Evolutionary conservation across 768 basidiomycete species (phyloP), one percentile per base, ranked within the genome.

Genomic region (Glaciozyma martinii): DNA sequence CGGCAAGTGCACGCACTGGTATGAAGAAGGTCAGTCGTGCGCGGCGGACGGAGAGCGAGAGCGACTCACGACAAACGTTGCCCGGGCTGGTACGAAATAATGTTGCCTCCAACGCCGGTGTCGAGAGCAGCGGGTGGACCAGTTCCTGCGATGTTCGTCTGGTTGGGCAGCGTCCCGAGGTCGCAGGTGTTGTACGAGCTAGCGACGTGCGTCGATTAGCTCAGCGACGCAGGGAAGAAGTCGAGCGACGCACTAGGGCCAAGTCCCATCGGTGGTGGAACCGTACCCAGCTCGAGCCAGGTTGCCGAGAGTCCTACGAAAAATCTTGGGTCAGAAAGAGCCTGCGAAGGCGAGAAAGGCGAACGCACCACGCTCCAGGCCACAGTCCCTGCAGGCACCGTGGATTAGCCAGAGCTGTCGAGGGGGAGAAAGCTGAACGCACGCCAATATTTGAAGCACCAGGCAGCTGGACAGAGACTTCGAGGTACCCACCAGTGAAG

Each of bases 401-500:
- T 1, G 44, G 7, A 37, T 33, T 30, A 9, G 55, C 15, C 21
- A 3, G 40, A 86, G 46, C 46, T 5, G 16, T 1, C 6, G 55
- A 40, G 18, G 9, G 40, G 1, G 37, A 44, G n/a, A 15, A 29
- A 23, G 23, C 5, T 23, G 56, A 13, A 58, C 19, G 40, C 13
- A 46, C 27, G 23, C 56, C 40, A 6, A 43, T 30, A 16, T 27
- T 30, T 18, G 30, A 23, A n/a, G 8, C 10, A 21, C 72, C 73
- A 1, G 73, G 72, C 3, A 74, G 56, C 5, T 63, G 67, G n/a
- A 73, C 55, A 65, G 62, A 59, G 30, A 77, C 77, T 76, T 77
- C 95, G 62, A 97, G 79, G 74, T 92, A 91, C 3, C 90, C 91
- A 0, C 90, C 90, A 21, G 85, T 93, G 78, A 92, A 95, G 78